Evolutionary conservation across 208 protist species (phyloP).

Genomic region (Acanthamoeba triangularis): DNA sequence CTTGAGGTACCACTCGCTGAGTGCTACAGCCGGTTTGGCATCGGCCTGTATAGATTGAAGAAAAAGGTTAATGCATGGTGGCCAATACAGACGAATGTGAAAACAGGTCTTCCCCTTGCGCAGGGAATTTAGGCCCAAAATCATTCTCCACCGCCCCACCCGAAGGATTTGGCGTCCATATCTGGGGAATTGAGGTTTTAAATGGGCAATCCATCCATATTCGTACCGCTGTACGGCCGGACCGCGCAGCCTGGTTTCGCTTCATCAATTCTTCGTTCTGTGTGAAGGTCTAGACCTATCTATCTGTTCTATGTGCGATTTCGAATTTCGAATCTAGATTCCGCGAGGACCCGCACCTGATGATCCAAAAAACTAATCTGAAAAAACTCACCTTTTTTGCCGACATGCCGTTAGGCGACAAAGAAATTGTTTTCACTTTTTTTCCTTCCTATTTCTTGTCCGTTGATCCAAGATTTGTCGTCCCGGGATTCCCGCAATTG

Average conservation of each 20-base stretch:
- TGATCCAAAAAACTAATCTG: background rate
- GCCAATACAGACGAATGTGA: background rate
- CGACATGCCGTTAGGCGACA: too few relatives aligned
- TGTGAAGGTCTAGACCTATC: background rate
- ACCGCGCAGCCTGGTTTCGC: conserved; percentile 18
- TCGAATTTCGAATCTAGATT: background rate
- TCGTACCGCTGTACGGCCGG: background rate
- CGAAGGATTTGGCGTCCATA: background rate
- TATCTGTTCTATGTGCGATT: background rate
- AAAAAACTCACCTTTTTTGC: background rate
- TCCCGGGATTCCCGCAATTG: too few relatives aligned
- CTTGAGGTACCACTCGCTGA: conserved; percentile 66
- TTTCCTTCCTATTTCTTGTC: too few relatives aligned
- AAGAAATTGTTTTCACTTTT: too few relatives aligned
- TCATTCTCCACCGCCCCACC: background rate
- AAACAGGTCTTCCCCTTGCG: too few relatives aligned
- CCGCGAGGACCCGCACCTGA: too few relatives aligned
- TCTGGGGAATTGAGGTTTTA: background rate
- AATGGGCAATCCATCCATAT: background rate
- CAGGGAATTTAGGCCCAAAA: background rate
- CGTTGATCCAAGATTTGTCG: too few relatives aligned
- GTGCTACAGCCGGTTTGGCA: background rate
- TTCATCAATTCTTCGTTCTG: background rate
- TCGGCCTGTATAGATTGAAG: conserved; percentile 18
- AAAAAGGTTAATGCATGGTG: background rate